These are phyloP conservation scores for Penicillium crustosum DNA, from an alignment of 2,329 filamentous ascomycete genomes.

Conservation along the genomic window DNA sequence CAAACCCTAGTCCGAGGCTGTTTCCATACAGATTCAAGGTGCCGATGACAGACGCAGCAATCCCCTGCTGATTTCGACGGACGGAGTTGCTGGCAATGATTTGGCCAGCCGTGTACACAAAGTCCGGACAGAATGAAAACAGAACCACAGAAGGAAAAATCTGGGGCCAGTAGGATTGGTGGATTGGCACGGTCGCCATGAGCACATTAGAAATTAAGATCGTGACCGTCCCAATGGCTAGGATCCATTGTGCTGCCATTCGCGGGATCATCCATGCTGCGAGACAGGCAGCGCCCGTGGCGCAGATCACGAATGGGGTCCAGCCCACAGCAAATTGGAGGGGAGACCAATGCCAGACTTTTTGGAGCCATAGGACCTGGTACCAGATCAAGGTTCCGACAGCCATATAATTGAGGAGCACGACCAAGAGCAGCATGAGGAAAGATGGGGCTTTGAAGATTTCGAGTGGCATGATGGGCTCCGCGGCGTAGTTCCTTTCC, in stretches of 20 bases:
- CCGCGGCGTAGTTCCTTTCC: constrained; percentile 42
- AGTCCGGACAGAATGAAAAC: constrained; percentile 47
- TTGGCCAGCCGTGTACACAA: constrained; percentile 53
- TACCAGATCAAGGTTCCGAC: constrained; percentile 53
- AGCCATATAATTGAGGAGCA: constrained; percentile 51
- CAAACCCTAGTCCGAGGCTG: constrained; percentile 47
- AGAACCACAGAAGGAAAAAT: constrained; percentile 43
- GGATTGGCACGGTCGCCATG: constrained; percentile 47
- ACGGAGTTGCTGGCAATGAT: constrained; percentile 57
- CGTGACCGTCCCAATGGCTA: constrained; percentile 45
- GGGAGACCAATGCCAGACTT: constrained; percentile 44
- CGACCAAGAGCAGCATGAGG: constrained; percentile 44
- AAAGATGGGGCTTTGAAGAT: constrained; percentile 51
- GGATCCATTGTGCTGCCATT: constrained; percentile 50
- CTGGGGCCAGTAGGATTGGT: constrained; percentile 48
- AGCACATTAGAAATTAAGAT: constrained; percentile 35
- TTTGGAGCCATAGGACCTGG: constrained; percentile 47
- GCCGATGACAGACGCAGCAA: constrained; percentile 53
- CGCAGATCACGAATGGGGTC: constrained; percentile 46
- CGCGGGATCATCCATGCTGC: constrained; percentile 51
- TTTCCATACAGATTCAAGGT: constrained; percentile 47
- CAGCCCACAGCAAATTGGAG: constrained; percentile 44
- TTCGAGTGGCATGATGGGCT: constrained; percentile 49
- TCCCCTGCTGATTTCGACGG: constrained; percentile 49
- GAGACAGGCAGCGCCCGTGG: constrained; percentile 38